Evolutionary conservation across 805 yeast species (phyloP), one percentile per base, ranked within the genome.

Genomic region (Teunomyces lycoperdinae): DNA sequence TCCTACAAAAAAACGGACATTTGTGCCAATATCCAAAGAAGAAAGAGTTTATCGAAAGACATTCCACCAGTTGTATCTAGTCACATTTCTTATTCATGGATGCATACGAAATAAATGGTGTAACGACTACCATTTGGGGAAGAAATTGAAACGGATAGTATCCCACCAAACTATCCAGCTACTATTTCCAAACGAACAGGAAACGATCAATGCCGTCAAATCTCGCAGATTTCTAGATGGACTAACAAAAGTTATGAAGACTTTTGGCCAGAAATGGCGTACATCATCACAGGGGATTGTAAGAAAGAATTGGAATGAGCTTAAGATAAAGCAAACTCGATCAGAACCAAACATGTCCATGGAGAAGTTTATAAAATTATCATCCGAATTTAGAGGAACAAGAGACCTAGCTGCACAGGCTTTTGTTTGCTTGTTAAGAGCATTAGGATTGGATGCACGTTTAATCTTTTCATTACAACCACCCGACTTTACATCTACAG

Each of bases 401-500:
- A 64, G 87, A 30, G 97, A 92, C 60, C 48, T 88, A 5, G 85
- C 86, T 0, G 90, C 94, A 0, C 96, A 89, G 58, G 97, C 96
- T 0, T 91, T 89, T 68, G 89, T 89, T 11, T 81, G 87, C 0
- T 57, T 92, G 1, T 62, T 89, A 39, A 68, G 98, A 52, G 74
- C 94, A 1, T 65, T 87, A 9, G 87, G 85, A 0, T 68, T 94
- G 9, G 77, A 82, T 36, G 83, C 92, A 0, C 71, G 99, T 40
- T 66, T 94, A 26, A 83, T 90, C 0, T 84, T 85, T 56, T 91
- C 97, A 0, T 59, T 91, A 29, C 99, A 94, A 61, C 94, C 97
- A 0, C 91, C 97, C 0, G 97, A 94, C 61, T 87, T 83, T 54
- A 84, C 90, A 0, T 47, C 34, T 42, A 55, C 61, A 9, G 46